Evolutionary conservation across 768 basidiomycete genomes (phyloP).

Genomic region (Leccinellum rugosiceps): DNA sequence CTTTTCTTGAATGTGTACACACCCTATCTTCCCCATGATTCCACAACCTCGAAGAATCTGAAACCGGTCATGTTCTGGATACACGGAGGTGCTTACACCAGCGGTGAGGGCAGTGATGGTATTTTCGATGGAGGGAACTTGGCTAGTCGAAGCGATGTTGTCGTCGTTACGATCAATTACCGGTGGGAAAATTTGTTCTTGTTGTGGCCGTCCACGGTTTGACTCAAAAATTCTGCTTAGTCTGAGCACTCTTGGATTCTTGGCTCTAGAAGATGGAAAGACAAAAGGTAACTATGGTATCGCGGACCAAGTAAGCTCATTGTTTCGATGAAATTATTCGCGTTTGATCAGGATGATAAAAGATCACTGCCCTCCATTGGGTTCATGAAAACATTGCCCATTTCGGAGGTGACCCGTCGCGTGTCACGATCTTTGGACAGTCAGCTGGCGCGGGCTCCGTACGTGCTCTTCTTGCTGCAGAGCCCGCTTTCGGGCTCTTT

Average conservation of each 20-base stretch:
- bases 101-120: constrained; percentile 37
- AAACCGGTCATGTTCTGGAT: constrained; percentile 52
- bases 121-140: constrained; percentile 44
- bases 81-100: constrained; percentile 46
- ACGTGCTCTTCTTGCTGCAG: constrained; percentile 35
- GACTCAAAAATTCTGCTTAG: not conserved
- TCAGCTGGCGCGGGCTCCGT: constrained; percentile 51
- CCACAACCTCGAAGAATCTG: constrained; percentile 14
- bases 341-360: not conserved
- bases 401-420: constrained; percentile 56
- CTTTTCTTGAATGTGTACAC: constrained; percentile 49
- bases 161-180: constrained; percentile 39
- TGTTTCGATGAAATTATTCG: not conserved
- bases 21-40: constrained; percentile 32
- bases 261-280: constrained; percentile 1
- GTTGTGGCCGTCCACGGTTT: not conserved
- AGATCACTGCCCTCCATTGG: constrained; percentile 37
- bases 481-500: constrained; percentile 37
- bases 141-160: constrained; percentile 42
- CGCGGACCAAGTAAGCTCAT: constrained; percentile 3
- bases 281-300: constrained; percentile 15
- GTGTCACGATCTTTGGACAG: constrained; percentile 54
- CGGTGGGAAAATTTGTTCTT: constrained; percentile 11
- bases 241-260: constrained; percentile 10
- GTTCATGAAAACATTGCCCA: constrained; percentile 49